Evolutionary conservation across 2,329 filamentous ascomycete genomes (phyloP).

Genomic region (Coniochaeta sp.): DNA sequence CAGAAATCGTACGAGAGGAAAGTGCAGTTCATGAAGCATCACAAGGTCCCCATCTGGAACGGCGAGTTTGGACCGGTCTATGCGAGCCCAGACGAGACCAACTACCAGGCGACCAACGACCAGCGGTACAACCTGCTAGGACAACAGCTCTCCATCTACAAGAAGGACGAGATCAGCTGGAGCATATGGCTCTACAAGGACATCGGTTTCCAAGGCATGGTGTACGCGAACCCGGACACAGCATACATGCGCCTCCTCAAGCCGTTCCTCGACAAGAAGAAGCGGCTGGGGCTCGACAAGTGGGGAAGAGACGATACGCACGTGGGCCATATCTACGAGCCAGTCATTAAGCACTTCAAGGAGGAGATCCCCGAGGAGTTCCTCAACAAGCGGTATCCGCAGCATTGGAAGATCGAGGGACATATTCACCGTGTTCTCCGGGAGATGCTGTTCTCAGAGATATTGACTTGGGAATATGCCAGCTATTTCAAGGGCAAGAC

Average conservation of each 20-base stretch:
- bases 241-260: constrained; percentile 40
- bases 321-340: constrained; percentile 30
- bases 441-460: constrained; percentile 35
- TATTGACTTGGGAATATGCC: constrained; percentile 46
- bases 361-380: constrained; percentile 34
- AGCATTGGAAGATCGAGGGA: constrained; percentile 41
- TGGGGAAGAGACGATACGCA: constrained; percentile 35
- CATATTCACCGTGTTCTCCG: constrained; percentile 39
- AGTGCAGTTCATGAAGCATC: constrained; percentile 28
- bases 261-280: constrained; percentile 47
- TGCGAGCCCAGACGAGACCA: constrained; percentile 24
- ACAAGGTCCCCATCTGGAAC: constrained; percentile 33
- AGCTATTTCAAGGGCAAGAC: constrained; percentile 44
- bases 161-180: constrained; percentile 13
- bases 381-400: constrained; percentile 37
- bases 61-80: constrained; percentile 41
- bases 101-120: constrained; percentile 26
- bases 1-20: constrained; percentile 27
- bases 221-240: constrained; percentile 33
- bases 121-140: constrained; percentile 28
- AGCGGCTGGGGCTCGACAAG: constrained; percentile 39
- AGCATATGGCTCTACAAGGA: constrained; percentile 33
- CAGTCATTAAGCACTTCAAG: constrained; percentile 32
- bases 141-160: constrained; percentile 27
- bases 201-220: constrained; percentile 46